Conservation (phyloP, 306 rosid species). For the Arachis stenosperma region DNA sequence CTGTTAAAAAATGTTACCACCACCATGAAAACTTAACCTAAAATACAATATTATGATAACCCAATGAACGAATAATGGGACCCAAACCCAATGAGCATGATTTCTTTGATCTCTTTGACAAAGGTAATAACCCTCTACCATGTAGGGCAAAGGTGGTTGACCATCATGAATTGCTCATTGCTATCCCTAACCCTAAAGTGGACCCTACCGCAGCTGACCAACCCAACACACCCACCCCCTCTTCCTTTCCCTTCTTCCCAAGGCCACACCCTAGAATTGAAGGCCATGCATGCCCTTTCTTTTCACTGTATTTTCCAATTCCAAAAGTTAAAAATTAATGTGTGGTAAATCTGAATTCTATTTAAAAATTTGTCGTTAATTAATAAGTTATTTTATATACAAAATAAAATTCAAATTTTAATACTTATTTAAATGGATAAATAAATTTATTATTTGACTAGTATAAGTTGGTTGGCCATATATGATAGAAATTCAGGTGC, state of each 20-base stretch:
- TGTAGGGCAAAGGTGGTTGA: neutral
- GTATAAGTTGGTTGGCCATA: too few relatives aligned
- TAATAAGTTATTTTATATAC: too few relatives aligned
- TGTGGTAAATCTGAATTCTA: too few relatives aligned
- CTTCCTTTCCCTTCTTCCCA: neutral
- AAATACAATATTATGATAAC: neutral
- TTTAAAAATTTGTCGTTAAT: too few relatives aligned
- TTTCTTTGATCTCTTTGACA: neutral
- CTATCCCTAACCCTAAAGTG: neutral
- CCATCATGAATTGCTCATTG: neutral
- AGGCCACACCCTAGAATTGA: neutral
- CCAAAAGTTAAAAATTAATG: too few relatives aligned
- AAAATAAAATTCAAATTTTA: too few relatives aligned
- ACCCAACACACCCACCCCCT: neutral
- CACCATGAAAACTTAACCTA: neutral
- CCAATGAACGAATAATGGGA: neutral
- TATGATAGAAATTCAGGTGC: too few relatives aligned
- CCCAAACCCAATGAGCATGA: neutral
- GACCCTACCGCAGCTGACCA: constrained; percentile 10
- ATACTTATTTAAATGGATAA: too few relatives aligned
- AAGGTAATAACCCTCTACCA: neutral
- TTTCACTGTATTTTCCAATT: too few relatives aligned
- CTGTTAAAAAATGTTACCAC: too few relatives aligned
- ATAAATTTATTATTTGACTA: fast-evolving
- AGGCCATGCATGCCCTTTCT: neutral